These are phyloP conservation scores for Flaveria sonorensis DNA, from an alignment of 129 eudicot species.

Conservation along the genomic window DNA sequence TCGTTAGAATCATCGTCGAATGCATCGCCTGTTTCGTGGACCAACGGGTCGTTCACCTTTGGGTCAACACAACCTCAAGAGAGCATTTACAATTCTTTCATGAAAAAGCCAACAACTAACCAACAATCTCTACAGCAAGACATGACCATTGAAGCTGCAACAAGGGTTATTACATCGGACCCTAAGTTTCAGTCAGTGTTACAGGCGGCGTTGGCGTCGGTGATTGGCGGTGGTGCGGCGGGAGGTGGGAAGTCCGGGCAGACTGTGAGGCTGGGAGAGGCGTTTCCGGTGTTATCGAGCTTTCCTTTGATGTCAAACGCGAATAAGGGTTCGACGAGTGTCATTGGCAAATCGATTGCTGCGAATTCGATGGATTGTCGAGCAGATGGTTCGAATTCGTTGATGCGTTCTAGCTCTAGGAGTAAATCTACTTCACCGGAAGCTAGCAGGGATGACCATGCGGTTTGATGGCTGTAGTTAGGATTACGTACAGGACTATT, in stretches of 20 bases:
- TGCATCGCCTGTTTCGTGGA: slow-evolving; percentile 61
- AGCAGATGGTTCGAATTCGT: slow-evolving; percentile 39
- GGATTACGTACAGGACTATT: not conserved
- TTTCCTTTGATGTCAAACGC: slow-evolving; percentile 53
- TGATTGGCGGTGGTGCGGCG: slow-evolving; percentile 46
- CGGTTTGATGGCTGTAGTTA: slow-evolving; percentile 29
- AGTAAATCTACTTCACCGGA: slow-evolving; percentile 72
- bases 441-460: slow-evolving; percentile 48
- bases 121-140: slow-evolving; percentile 57
- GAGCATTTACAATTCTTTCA: slow-evolving; percentile 44
- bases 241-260: slow-evolving; percentile 28
- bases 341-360: slow-evolving; percentile 40
- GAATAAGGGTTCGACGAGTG: slow-evolving; percentile 47
- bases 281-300: slow-evolving; percentile 67
- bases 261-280: slow-evolving; percentile 41
- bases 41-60: slow-evolving; percentile 46
- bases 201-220: slow-evolving; percentile 73
- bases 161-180: slow-evolving; percentile 81
- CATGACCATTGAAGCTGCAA: slow-evolving; percentile 70
- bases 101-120: slow-evolving; percentile 38
- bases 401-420: slow-evolving; percentile 57
- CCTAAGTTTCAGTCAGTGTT: slow-evolving; percentile 84
- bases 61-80: slow-evolving; percentile 57
- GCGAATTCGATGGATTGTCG: slow-evolving; percentile 41
- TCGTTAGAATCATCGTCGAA: slow-evolving; percentile 50